These are phyloP conservation scores for Skeletonema grethae DNA, from an alignment of 108 stramenopile genomes.

Conservation along the genomic window DNA sequence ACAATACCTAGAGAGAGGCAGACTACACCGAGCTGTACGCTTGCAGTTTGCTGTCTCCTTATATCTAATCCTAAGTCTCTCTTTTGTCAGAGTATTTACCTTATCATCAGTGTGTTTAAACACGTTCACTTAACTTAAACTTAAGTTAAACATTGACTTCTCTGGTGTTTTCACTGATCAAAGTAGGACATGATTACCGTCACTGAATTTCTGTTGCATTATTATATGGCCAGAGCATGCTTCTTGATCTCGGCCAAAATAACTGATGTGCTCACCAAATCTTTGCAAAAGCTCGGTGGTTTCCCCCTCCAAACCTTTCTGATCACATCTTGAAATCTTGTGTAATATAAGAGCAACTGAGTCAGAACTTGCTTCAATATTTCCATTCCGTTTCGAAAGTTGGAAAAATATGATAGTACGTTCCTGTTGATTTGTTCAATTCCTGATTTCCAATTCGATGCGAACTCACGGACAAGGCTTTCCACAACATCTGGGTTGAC, in stretches of 20 bases:
- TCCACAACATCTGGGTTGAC: slow-evolving; percentile 90
- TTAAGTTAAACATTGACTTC: too few species aligned
- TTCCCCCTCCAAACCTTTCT: slow-evolving; percentile 83
- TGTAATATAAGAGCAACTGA: slow-evolving; percentile 96
- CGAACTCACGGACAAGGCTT: slow-evolving; percentile 91
- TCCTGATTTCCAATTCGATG: slow-evolving; percentile 89
- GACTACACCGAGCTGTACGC: too few species aligned
- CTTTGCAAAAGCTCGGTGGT: slow-evolving; percentile 91
- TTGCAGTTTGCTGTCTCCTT: too few species aligned
- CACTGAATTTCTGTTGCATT: background rate
- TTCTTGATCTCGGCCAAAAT: slow-evolving; percentile 98
- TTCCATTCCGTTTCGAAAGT: slow-evolving; percentile 98
- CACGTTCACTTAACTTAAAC: too few species aligned
- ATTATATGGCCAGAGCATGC: slow-evolving; percentile 47
- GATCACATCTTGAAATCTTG: slow-evolving; percentile 96
- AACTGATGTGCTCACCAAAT: slow-evolving; percentile 91
- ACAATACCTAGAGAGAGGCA: too few species aligned
- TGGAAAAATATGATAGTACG: slow-evolving; percentile 94
- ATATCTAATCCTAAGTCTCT: too few species aligned
- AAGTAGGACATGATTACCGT: background rate
- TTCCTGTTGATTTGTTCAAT: slow-evolving; percentile 95
- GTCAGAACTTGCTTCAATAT: slow-evolving; percentile 98
- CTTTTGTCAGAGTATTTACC: too few species aligned
- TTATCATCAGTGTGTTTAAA: too few species aligned
- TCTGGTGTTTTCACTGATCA: too few species aligned